phyloP scores from a whole-genome alignment of 768 basidiomycete genomes.

The Phlebiopsis flavidoalba region DNA sequence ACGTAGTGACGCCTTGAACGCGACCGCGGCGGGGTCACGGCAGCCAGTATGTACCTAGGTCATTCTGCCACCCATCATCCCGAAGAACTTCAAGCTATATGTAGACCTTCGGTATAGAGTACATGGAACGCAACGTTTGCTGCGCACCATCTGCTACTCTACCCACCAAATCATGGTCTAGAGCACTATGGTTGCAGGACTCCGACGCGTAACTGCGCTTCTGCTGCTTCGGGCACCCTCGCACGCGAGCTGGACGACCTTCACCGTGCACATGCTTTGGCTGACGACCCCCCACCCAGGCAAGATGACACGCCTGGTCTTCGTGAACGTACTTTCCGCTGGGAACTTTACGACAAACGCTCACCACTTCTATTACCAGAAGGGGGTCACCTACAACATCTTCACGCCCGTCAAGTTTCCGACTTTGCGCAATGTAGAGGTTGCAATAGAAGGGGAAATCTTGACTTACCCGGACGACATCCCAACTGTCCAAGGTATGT shows the following conservation, averaged over 20 bases:
- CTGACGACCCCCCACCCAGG: conserved; percentile 40
- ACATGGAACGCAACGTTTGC: not conserved
- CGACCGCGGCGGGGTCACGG: not conserved
- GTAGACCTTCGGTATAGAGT: not conserved
- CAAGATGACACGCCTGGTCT: conserved; percentile 48
- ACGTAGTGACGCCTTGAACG: not conserved
- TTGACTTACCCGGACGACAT: conserved; percentile 51
- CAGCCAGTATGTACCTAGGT: not conserved
- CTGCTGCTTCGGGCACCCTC: not conserved
- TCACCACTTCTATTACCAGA: conserved; percentile 52
- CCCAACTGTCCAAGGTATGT: conserved; percentile 42
- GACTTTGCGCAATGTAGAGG: conserved; percentile 48
- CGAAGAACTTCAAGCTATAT: not conserved
- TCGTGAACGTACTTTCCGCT: conserved; percentile 37
- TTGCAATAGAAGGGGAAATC: conserved; percentile 50
- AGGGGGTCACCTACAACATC: conserved; percentile 55
- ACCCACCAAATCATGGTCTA: not conserved
- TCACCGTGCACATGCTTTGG: too few species aligned
- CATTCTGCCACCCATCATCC: not conserved
- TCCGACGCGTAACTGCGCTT: not conserved
- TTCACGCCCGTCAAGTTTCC: conserved; percentile 57
- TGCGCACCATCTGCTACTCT: not conserved
- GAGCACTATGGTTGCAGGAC: not conserved
- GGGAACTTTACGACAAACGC: conserved; percentile 29
- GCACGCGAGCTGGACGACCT: conserved; percentile 37